Conservation (phyloP, 2,329 filamentous ascomycete genomes). For the Emericellopsis atlantica region DNA sequence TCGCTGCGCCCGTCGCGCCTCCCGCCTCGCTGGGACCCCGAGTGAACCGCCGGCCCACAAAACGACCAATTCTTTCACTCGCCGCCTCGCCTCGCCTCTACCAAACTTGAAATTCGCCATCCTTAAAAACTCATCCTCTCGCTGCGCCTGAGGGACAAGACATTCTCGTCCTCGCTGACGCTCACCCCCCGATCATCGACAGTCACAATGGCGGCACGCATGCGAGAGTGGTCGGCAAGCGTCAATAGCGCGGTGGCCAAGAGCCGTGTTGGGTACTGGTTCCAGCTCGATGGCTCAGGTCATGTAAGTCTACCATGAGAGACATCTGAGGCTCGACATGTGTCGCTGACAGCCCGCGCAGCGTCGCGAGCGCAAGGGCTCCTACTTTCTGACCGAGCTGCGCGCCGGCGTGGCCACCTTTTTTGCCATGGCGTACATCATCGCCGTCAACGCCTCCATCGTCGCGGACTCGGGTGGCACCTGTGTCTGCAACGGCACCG, state of each 20-base stretch:
- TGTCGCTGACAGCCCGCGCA: slow-evolving; percentile 16
- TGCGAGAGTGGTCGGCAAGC: too few species aligned
- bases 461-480: slow-evolving; percentile 58
- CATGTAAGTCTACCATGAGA: slow-evolving; percentile 45
- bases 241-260: slow-evolving; percentile 47
- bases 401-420: slow-evolving; percentile 74
- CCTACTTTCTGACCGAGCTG: slow-evolving; percentile 72
- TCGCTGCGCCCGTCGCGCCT: too few species aligned
- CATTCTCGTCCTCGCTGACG: too few species aligned
- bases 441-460: slow-evolving; percentile 39
- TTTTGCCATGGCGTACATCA: slow-evolving; percentile 48
- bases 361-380: slow-evolving; percentile 60
- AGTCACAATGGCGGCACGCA: too few species aligned
- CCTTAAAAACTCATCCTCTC: too few species aligned
- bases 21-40: too few species aligned
- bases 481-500: slow-evolving; percentile 52
- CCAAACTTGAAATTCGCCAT: too few species aligned
- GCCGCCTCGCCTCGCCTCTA: too few species aligned
- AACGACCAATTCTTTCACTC: too few species aligned
- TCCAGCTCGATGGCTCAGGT: slow-evolving; percentile 69
- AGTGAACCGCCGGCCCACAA: too few species aligned
- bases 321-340: neutral
- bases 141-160: too few species aligned
- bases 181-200: slow-evolving; percentile 21
- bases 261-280: slow-evolving; percentile 57